Evolutionary conservation across 1,139 yeast species (phyloP).

Genomic region (Candida gigantensis): DNA sequence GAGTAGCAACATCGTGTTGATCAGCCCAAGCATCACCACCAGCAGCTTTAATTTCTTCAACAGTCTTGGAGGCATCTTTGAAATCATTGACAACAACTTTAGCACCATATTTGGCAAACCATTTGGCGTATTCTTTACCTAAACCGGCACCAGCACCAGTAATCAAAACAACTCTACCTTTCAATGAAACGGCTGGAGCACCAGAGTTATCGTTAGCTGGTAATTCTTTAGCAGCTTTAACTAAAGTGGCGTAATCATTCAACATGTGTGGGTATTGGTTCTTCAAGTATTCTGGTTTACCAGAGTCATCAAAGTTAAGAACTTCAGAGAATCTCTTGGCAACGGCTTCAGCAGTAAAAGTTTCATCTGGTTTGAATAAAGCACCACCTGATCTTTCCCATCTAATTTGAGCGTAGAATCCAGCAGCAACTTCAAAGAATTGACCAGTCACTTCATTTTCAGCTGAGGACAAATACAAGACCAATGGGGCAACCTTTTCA

Average conservation of each 20-base stretch:
- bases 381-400: slow-evolving; percentile 95
- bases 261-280: slow-evolving; percentile 67
- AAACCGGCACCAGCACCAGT: slow-evolving; percentile 98
- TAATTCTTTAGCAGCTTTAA: slow-evolving; percentile 51
- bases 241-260: slow-evolving; percentile 60
- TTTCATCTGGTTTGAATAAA: slow-evolving; percentile 73
- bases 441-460: slow-evolving; percentile 63
- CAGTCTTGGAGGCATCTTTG: slow-evolving; percentile 72
- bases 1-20: slow-evolving; percentile 75
- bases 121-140: slow-evolving; percentile 86
- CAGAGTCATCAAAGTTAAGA: slow-evolving; percentile 56
- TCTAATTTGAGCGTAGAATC: slow-evolving; percentile 85
- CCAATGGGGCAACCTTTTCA: slow-evolving; percentile 88
- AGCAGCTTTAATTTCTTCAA: slow-evolving; percentile 71
- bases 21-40: slow-evolving; percentile 88
- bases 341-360: slow-evolving; percentile 85
- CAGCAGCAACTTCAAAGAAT: slow-evolving; percentile 92
- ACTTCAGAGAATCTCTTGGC: slow-evolving; percentile 68
- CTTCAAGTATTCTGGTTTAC: slow-evolving; percentile 53
- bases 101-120: slow-evolving; percentile 89
- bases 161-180: slow-evolving; percentile 82
- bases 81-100: slow-evolving; percentile 94
- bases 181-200: slow-evolving; percentile 56
- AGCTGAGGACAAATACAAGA: slow-evolving; percentile 76
- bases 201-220: slow-evolving; percentile 60